Conservation (phyloP, 116 monocot species). For the Cymodocea nodosa region DNA sequence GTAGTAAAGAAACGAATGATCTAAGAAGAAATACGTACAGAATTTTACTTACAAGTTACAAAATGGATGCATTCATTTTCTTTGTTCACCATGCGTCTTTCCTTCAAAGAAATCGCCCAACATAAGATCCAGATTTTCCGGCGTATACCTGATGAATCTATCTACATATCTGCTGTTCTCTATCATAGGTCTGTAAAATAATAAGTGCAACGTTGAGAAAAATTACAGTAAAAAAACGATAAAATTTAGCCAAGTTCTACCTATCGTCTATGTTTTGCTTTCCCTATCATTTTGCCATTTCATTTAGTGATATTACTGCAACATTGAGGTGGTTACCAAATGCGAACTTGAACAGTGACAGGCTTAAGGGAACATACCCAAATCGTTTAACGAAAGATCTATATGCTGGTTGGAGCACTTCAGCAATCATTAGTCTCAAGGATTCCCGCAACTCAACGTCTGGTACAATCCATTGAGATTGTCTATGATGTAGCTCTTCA, state of each 20-base stretch:
- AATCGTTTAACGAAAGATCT: conserved; percentile 67
- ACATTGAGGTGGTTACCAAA: conserved; percentile 6
- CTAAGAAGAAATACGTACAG: too few species aligned
- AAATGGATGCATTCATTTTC: background rate
- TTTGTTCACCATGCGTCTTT: background rate
- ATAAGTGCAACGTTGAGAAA: conserved; percentile 2
- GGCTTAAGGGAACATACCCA: conserved; percentile 29
- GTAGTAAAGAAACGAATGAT: too few species aligned
- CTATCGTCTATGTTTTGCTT: background rate
- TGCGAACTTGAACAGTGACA: conserved; percentile 60
- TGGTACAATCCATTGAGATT: conserved; percentile 76
- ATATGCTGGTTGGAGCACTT: conserved; percentile 81
- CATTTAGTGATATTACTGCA: too few species aligned
- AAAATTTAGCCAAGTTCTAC: conserved; percentile 69
- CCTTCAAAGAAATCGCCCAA: conserved; percentile 54
- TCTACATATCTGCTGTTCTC: conserved; percentile 45
- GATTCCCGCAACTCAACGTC: conserved; percentile 70
- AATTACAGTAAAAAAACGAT: conserved; percentile 58
- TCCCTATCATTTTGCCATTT: too few species aligned
- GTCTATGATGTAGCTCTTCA: conserved; percentile 76
- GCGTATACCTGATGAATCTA: conserved; percentile 37
- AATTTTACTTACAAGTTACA: too few species aligned
- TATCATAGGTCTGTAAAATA: conserved; percentile 28
- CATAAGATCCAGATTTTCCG: conserved; percentile 40
- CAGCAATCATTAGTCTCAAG: conserved; percentile 66